Conservation (phyloP, 768 basidiomycete species). For the Tricholoma furcatifolium region DNA sequence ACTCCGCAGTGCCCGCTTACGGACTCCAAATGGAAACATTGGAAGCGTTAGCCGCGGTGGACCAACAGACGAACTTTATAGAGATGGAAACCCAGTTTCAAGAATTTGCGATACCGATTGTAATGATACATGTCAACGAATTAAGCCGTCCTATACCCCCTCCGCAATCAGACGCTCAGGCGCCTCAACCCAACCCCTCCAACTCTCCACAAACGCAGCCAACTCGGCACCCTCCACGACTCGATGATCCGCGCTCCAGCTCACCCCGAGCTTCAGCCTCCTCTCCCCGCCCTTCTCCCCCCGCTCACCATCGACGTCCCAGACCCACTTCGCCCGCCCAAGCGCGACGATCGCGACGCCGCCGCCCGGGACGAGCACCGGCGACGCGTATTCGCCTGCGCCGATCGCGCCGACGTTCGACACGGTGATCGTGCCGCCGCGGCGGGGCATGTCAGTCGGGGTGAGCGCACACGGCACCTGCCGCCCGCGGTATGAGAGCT, state of each 20-base stretch:
- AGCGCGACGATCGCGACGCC: slow-evolving; percentile 85
- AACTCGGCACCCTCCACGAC: slow-evolving; percentile 89
- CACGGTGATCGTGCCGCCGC: slow-evolving; percentile 78
- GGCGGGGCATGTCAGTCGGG: slow-evolving; percentile 65
- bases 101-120: too few relatives aligned
- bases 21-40: too few relatives aligned
- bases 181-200: slow-evolving; percentile 77
- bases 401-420: slow-evolving; percentile 85
- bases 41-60: too few relatives aligned
- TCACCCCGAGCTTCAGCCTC: slow-evolving; percentile 60
- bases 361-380: slow-evolving; percentile 78
- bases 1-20: too few relatives aligned
- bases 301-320: slow-evolving; percentile 56
- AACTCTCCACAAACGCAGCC: slow-evolving; percentile 84
- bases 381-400: slow-evolving; percentile 64
- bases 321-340: slow-evolving; percentile 75
- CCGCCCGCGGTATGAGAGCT: slow-evolving; percentile 63
- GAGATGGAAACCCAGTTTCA: too few relatives aligned
- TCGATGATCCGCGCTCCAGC: slow-evolving; percentile 87
- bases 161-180: slow-evolving; percentile 69
- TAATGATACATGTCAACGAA: too few relatives aligned
- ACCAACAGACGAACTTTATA: too few relatives aligned
- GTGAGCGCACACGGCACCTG: slow-evolving; percentile 66
- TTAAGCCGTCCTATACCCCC: slow-evolving; percentile 35
- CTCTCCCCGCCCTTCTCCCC: slow-evolving; percentile 48